These are phyloP conservation scores for Emergomyces pasteurianus DNA, from an alignment of 2,329 filamentous ascomycete genomes.

Conservation along the genomic window DNA sequence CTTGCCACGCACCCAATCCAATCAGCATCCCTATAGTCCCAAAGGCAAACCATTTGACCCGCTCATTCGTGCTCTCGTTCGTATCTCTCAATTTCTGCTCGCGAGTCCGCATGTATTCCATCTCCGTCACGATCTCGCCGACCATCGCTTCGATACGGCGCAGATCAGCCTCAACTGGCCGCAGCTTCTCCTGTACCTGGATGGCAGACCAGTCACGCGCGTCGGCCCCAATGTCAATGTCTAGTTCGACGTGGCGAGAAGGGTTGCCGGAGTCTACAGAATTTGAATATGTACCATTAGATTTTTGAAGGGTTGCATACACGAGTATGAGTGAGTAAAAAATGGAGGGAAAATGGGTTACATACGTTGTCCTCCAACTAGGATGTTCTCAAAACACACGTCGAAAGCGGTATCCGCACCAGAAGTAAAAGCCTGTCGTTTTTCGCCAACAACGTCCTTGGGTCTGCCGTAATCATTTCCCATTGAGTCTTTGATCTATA, in stretches of 20 bases:
- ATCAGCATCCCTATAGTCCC: slow-evolving; percentile 85
- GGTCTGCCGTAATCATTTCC: slow-evolving; percentile 93
- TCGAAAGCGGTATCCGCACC: slow-evolving; percentile 88
- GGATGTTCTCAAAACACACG: slow-evolving; percentile 85
- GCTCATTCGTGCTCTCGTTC: slow-evolving; percentile 98
- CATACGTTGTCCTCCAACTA: slow-evolving; percentile 50
- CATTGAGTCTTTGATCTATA: slow-evolving; percentile 82
- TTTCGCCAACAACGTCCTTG: slow-evolving; percentile 83
- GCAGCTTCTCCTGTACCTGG: slow-evolving; percentile 92
- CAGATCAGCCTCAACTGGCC: slow-evolving; percentile 90
- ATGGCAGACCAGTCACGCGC: slow-evolving; percentile 97
- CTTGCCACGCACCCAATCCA: slow-evolving; percentile 87
- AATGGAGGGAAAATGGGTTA: slow-evolving; percentile 12
- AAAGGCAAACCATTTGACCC: slow-evolving; percentile 97
- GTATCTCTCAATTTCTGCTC: slow-evolving; percentile 97
- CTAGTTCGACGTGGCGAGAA: slow-evolving; percentile 69
- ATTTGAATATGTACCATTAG: background rate
- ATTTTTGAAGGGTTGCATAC: background rate
- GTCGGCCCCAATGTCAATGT: slow-evolving; percentile 92
- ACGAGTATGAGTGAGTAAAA: background rate
- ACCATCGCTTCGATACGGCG: slow-evolving; percentile 86
- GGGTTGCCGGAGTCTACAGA: slow-evolving; percentile 34
- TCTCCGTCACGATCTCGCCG: slow-evolving; percentile 76
- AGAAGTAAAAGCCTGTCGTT: slow-evolving; percentile 86
- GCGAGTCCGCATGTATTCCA: slow-evolving; percentile 83